Evolutionary conservation across 208 protist species (phyloP).

Genomic region (Acanthamoeba castellanii): DNA sequence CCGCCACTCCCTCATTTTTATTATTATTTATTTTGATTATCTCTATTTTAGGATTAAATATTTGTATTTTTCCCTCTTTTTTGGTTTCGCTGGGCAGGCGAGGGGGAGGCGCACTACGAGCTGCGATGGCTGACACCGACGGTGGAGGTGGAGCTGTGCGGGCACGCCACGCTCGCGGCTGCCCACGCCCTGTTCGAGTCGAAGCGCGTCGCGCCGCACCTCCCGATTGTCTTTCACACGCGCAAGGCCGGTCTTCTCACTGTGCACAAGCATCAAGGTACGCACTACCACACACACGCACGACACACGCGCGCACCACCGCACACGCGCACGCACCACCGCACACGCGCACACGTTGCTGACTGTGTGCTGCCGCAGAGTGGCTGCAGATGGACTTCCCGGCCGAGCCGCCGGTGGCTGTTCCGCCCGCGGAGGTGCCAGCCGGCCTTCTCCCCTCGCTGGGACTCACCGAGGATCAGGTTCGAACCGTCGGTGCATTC

Average conservation of each 20-base stretch:
- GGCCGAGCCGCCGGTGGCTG: not conserved
- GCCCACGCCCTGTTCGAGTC: slow-evolving; percentile 90
- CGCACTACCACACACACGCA: not conserved
- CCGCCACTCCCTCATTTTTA: too few species aligned
- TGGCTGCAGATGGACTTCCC: slow-evolving; percentile 55
- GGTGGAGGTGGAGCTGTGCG: slow-evolving; percentile 89
- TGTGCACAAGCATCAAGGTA: not conserved
- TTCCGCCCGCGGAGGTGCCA: not conserved
- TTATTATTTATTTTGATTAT: too few species aligned
- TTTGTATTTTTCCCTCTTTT: too few species aligned
- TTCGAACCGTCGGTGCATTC: not conserved
- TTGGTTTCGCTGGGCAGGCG: not conserved
- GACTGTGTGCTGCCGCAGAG: not conserved
- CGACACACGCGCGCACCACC: not conserved
- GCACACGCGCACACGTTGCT: not conserved
- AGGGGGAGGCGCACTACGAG: not conserved
- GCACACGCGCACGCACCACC: not conserved
- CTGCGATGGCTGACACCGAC: slow-evolving; percentile 91
- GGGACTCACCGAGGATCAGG: slow-evolving; percentile 17
- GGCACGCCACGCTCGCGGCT: slow-evolving; percentile 90
- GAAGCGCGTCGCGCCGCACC: slow-evolving; percentile 82
- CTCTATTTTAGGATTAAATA: too few species aligned
- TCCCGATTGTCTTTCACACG: slow-evolving; percentile 66
- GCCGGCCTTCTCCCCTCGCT: not conserved
- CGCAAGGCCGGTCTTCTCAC: slow-evolving; percentile 24